Conservation (phyloP, 2,329 filamentous ascomycete genomes). For the Ophiostoma sp. region DNA sequence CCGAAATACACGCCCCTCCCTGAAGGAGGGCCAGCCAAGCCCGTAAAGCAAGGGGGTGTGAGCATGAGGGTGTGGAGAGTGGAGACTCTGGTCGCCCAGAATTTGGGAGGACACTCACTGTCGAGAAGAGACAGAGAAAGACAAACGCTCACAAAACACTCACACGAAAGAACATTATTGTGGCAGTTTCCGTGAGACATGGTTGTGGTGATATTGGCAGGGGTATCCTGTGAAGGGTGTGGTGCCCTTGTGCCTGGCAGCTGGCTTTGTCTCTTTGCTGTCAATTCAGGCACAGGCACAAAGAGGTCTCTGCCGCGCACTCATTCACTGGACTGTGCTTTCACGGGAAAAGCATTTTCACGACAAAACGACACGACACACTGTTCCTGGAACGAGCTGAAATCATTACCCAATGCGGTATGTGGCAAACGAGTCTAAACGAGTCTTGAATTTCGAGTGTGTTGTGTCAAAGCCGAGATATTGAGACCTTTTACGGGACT, state of each 20-base stretch:
- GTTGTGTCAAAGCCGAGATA: neutral
- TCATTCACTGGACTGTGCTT: neutral
- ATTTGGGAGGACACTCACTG: neutral
- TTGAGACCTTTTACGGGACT: neutral
- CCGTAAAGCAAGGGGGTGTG: slow-evolving; percentile 3
- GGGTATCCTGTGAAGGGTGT: neutral
- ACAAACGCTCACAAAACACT: neutral
- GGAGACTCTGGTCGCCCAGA: neutral
- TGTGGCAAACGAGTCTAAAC: slow-evolving; percentile 7
- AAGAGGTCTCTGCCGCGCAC: neutral
- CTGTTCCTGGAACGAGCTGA: slow-evolving; percentile 3
- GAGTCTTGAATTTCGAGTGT: neutral
- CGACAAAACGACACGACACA: neutral
- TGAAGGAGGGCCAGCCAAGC: neutral
- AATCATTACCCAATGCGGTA: neutral
- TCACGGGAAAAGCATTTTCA: neutral
- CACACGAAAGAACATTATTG: neutral
- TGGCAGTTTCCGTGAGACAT: neutral
- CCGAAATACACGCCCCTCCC: neutral
- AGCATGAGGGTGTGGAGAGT: neutral
- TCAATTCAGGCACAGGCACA: neutral
- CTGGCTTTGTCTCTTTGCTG: neutral
- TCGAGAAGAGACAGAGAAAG: neutral
- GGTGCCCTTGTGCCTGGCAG: slow-evolving; percentile 1
- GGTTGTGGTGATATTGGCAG: slow-evolving; percentile 1